Percentiles rank a stretch among this genome's conserved stretches.
These are phyloP conservation scores for Barnettozyma sp. DNA, from an alignment of 805 yeast genomes.

Conservation along the genomic window DNA sequence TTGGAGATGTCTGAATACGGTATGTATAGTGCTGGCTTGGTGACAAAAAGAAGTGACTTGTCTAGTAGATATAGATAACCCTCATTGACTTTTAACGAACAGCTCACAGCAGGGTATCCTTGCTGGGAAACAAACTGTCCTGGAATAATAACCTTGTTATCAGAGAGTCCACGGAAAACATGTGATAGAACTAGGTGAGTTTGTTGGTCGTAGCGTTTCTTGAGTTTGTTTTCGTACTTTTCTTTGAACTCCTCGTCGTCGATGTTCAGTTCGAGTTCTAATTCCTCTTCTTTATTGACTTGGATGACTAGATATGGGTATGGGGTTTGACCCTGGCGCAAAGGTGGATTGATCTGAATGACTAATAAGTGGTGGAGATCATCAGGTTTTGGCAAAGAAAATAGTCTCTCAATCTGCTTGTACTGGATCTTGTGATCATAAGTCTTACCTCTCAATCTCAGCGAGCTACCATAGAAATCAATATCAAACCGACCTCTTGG, in stretches of 20 bases:
- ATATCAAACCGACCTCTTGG: constrained; percentile 99
- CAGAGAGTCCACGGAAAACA: constrained; percentile 84
- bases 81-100: constrained; percentile 92
- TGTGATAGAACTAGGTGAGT: constrained; percentile 85
- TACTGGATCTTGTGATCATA: constrained; percentile 94
- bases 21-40: constrained; percentile 89
- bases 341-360: constrained; percentile 91
- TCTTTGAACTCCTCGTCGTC: constrained; percentile 73
- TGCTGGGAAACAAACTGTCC: constrained; percentile 73
- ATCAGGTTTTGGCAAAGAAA: constrained; percentile 90
- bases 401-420: constrained; percentile 81
- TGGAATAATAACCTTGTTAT: constrained; percentile 76
- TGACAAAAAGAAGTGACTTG: constrained; percentile 80
- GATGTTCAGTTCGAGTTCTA: constrained; percentile 82
- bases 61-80: constrained; percentile 93
- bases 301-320: constrained; percentile 90
- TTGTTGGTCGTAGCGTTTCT: constrained; percentile 68
- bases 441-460: constrained; percentile 93
- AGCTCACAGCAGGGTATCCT: constrained; percentile 79
- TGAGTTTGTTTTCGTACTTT: constrained; percentile 69
- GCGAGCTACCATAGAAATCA: constrained; percentile 81
- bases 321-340: constrained; percentile 96
- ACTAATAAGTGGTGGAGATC: constrained; percentile 84
- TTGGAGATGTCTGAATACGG: constrained; percentile 76
- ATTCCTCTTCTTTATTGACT: constrained; percentile 82